Percentiles rank a stretch among this genome's conserved stretches.
Conservation (phyloP, 1,139 yeast species). For the Pichia norvegensis region DNA sequence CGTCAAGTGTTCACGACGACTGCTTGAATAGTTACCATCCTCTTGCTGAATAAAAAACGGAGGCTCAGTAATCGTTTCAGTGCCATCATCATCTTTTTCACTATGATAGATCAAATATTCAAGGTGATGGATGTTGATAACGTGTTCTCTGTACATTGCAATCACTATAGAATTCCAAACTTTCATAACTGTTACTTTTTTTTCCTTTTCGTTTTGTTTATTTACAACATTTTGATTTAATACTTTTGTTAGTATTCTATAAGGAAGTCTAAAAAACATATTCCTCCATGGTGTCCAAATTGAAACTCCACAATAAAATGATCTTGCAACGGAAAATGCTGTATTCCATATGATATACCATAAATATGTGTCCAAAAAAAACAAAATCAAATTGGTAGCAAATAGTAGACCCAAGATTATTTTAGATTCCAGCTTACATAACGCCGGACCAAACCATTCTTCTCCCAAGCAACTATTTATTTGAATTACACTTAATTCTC, state of each 20-base stretch:
- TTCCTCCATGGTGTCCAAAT: slow-evolving; percentile 99
- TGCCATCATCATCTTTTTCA: slow-evolving; percentile 86
- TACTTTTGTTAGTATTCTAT: slow-evolving; percentile 95
- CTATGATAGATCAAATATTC: slow-evolving; percentile 95
- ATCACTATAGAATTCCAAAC: slow-evolving; percentile 89
- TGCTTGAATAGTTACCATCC: slow-evolving; percentile 26
- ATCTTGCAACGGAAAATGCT: slow-evolving; percentile 91
- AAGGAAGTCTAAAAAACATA: slow-evolving; percentile 93
- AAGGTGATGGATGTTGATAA: slow-evolving; percentile 95
- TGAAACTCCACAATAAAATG: slow-evolving; percentile 96
- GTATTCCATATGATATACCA: slow-evolving; percentile 97
- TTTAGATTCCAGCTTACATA: slow-evolving; percentile 81
- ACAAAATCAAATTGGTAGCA: slow-evolving; percentile 83
- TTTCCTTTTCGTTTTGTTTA: slow-evolving; percentile 98
- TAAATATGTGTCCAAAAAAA: slow-evolving; percentile 97
- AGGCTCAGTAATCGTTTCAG: slow-evolving; percentile 96
- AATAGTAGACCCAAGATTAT: slow-evolving; percentile 88
- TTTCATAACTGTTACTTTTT: slow-evolving; percentile 95
- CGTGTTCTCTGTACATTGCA: slow-evolving; percentile 53
- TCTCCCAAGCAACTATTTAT: slow-evolving; percentile 71
- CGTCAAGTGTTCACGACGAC: slow-evolving; percentile 9
- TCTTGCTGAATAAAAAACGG: slow-evolving; percentile 97
- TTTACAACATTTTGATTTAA: slow-evolving; percentile 82
- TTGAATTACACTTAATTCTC: slow-evolving; percentile 39
- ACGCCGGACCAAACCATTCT: slow-evolving; percentile 65